A percentile compares a stretch with the other conserved stretches of the same genome.
Evolutionary conservation across 2,329 filamentous ascomycete genomes (phyloP).

Genomic region (Aciculosporium take): DNA sequence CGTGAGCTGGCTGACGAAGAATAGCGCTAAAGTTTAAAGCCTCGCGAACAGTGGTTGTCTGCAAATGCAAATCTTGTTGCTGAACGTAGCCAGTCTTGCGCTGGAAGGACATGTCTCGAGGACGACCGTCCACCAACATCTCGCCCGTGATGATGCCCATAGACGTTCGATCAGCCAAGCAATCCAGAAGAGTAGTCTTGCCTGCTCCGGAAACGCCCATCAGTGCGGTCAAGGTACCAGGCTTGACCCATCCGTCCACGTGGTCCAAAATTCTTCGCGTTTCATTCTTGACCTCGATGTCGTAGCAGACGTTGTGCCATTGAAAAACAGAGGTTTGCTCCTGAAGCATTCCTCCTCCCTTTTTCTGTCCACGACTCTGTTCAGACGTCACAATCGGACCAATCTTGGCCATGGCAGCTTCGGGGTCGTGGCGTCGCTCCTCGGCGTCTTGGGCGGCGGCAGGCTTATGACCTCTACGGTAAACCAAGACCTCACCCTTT

Average conservation of each 20-base stretch:
- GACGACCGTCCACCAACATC: constrained; percentile 53
- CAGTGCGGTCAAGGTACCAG: constrained; percentile 73
- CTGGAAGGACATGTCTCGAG: constrained; percentile 70
- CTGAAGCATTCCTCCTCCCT: constrained; percentile 28
- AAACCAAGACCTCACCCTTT: constrained; percentile 64
- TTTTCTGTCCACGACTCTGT: constrained; percentile 21
- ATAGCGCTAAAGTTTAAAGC: constrained; percentile 75
- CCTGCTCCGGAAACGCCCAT: constrained; percentile 92
- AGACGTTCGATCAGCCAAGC: constrained; percentile 69
- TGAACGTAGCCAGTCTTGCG: constrained; percentile 87
- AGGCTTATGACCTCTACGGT: constrained; percentile 53
- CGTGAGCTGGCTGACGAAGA: constrained; percentile 65
- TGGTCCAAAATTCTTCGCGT: constrained; percentile 64
- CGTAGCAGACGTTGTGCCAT: constrained; percentile 71
- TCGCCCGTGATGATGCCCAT: constrained; percentile 82
- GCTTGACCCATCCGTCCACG: constrained; percentile 88
- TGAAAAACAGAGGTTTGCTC: constrained; percentile 65
- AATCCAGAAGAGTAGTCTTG: constrained; percentile 82
- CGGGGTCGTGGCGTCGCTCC: constrained; percentile 48
- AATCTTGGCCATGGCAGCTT: constrained; percentile 35
- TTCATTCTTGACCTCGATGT: constrained; percentile 65
- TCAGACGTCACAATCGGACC: constrained; percentile 34
- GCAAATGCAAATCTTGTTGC: constrained; percentile 79
- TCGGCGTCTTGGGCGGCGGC: constrained; percentile 41
- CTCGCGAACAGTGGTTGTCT: constrained; percentile 75